These are phyloP conservation scores for Waitea zeae DNA, from an alignment of 1,284 basidiomycete species.

Conservation along the genomic window DNA sequence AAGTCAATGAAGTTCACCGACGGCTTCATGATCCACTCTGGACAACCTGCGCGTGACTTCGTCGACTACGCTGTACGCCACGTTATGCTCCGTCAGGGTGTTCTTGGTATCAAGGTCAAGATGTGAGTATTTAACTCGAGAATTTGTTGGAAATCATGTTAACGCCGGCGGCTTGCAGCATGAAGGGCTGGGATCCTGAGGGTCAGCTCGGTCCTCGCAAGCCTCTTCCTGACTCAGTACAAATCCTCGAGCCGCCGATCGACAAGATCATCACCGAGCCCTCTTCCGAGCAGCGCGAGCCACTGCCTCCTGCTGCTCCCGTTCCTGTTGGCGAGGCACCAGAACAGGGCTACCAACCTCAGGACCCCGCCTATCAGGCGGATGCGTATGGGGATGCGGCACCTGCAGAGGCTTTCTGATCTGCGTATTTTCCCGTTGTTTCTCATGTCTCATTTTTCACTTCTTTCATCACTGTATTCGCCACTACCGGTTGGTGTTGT, in stretches of 20 bases:
- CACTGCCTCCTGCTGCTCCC: constrained; percentile 30
- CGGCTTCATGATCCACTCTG: constrained; percentile 99
- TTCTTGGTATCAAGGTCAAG: constrained; percentile 99
- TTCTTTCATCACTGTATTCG: no score
- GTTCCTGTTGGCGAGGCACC: constrained; percentile 35
- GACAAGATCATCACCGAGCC: constrained; percentile 72
- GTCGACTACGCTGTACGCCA: constrained; percentile 98
- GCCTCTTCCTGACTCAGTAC: constrained; percentile 92
- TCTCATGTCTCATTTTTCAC: not conserved
- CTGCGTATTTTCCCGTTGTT: constrained; percentile 14
- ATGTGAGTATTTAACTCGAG: constrained; percentile 68
- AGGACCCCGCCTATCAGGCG: constrained; percentile 16
- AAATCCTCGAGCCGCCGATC: constrained; percentile 71
- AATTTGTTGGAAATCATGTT: no score
- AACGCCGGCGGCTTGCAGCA: constrained; percentile 45
- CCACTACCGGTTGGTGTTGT: no score
- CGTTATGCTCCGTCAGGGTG: constrained; percentile 97
- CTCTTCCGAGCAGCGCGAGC: constrained; percentile 64
- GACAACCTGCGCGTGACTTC: constrained; percentile 94
- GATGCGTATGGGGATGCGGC: no score
- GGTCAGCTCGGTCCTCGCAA: constrained; percentile 81
- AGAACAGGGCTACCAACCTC: constrained; percentile 16
- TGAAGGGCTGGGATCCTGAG: constrained; percentile 93
- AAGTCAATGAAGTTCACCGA: constrained; percentile 99
- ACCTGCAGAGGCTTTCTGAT: no score